phyloP scores from a whole-genome alignment of 805 yeast genomes.

The Metschnikowia cubensis region DNA sequence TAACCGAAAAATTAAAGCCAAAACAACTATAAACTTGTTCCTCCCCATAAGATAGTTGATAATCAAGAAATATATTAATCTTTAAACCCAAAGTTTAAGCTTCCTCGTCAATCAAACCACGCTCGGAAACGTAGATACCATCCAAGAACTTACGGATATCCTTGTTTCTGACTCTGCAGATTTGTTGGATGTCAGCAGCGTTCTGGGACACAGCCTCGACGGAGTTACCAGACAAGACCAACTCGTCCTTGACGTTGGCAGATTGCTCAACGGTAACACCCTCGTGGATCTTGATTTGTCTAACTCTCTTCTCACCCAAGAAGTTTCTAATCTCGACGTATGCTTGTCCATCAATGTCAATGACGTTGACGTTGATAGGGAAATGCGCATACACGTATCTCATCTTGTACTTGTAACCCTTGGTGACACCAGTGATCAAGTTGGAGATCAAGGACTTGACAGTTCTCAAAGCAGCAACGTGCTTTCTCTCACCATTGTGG shows the following conservation, averaged over 20 bases:
- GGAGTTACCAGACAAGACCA: constrained; percentile 90
- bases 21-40: constrained; percentile 18
- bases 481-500: constrained; percentile 99
- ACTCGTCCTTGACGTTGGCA: constrained; percentile 87
- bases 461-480: constrained; percentile 98
- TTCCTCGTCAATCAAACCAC: constrained; percentile 80
- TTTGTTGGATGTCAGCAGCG: constrained; percentile 97
- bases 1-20: constrained; percentile 11
- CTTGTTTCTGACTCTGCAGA: constrained; percentile 98
- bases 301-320: constrained; percentile 98
- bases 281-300: constrained; percentile 78
- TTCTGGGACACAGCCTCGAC: constrained; percentile 96
- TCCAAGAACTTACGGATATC: constrained; percentile 99
- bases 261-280: constrained; percentile 88
- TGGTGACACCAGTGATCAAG: constrained; percentile 97
- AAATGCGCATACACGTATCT: constrained; percentile 99
- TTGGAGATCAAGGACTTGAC: constrained; percentile 93
- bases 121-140: constrained; percentile 98
- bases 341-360: constrained; percentile 69
- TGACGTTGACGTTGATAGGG: constrained; percentile 97
- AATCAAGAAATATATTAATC: constrained; percentile 25
- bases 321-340: constrained; percentile 97
- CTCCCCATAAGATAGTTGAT: constrained; percentile 18
- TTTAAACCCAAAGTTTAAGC: constrained; percentile 10
- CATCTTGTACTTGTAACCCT: constrained; percentile 99